Evolutionary conservation across 169 alveolate genomes (phyloP).

Genomic region (Eimeria acervulina): DNA sequence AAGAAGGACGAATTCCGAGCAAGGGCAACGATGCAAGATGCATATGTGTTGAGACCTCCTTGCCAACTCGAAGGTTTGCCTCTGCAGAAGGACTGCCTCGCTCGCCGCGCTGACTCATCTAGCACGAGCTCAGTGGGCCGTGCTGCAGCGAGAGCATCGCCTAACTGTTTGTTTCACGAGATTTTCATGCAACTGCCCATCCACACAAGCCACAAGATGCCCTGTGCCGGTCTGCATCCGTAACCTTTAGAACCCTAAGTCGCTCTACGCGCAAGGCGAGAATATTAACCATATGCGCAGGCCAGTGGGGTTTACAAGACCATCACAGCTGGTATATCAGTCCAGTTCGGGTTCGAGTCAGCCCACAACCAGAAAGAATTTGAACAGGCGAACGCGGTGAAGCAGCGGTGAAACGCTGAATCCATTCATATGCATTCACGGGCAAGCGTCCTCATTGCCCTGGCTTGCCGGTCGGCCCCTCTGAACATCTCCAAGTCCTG

Average conservation of each 20-base stretch:
- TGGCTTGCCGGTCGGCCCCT: neutral
- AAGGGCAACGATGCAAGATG: neutral
- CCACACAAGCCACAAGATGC: neutral
- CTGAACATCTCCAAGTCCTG: neutral
- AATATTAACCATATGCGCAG: neutral
- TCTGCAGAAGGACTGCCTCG: neutral
- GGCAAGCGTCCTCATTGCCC: neutral
- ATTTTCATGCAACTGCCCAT: neutral
- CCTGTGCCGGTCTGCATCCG: neutral
- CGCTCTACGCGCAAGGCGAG: neutral
- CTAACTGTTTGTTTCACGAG: neutral
- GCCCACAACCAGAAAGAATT: neutral
- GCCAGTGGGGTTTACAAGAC: neutral
- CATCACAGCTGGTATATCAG: neutral
- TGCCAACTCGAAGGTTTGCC: neutral
- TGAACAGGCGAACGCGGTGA: neutral
- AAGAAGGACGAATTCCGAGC: neutral
- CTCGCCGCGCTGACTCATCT: neutral
- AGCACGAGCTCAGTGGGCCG: conserved; percentile 23
- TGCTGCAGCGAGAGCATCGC: neutral
- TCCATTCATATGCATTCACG: neutral
- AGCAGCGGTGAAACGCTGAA: neutral
- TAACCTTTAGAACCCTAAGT: neutral
- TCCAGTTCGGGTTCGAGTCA: neutral
- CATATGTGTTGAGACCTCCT: neutral